Percentiles rank a stretch among this genome's conserved stretches.
Conservation (phyloP, 106 monocot species). For the Phalaenopsis equestris region DNA sequence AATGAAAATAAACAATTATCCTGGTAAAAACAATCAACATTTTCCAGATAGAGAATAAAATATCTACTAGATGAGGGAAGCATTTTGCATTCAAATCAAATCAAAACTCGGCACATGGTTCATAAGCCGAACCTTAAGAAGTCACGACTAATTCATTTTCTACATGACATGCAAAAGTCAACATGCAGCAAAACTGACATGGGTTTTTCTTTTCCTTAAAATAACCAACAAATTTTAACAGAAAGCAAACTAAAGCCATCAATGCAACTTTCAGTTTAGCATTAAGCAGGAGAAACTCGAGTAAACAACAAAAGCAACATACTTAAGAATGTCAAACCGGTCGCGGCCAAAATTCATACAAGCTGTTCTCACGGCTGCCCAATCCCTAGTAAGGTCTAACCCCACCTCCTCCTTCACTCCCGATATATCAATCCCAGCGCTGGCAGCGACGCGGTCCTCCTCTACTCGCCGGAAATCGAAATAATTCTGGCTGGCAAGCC, state of each 20-base stretch:
- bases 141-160: not conserved
- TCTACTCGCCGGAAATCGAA: slow-evolving; percentile 32
- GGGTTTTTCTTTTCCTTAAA: not conserved
- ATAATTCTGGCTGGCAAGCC: slow-evolving; percentile 75
- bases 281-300: not conserved
- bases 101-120: not conserved
- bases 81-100: not conserved
- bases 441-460: slow-evolving; percentile 33
- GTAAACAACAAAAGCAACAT: slow-evolving; percentile 6
- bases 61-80: not conserved
- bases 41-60: not conserved
- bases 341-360: slow-evolving; percentile 83
- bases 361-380: slow-evolving; percentile 70
- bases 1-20: not conserved
- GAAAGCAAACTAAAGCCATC: not conserved
- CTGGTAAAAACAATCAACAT: not conserved
- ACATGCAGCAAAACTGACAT: not conserved
- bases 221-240: not conserved
- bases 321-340: slow-evolving; percentile 88
- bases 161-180: not conserved
- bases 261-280: not conserved
- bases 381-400: slow-evolving; percentile 75
- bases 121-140: not conserved
- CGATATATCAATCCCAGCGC: slow-evolving; percentile 40
- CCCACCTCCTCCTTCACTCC: slow-evolving; percentile 35